A percentile compares a stretch with the other conserved stretches of the same genome.
Evolutionary conservation across 164 flowering plant species (phyloP).

Genomic region (Santalum album): DNA sequence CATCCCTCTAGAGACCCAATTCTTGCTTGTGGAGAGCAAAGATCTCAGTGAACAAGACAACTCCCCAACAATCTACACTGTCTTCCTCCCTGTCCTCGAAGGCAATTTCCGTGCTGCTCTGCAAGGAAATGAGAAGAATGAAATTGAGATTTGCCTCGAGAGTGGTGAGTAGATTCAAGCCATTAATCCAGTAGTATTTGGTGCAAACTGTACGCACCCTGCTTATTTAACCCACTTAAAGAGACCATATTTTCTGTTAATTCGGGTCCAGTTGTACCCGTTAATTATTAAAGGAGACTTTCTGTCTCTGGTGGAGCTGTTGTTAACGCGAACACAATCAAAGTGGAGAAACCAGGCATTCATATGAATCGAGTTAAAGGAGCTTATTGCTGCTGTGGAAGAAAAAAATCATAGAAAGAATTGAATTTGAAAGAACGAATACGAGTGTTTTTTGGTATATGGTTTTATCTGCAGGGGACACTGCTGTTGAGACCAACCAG

Average conservation of each 20-base stretch:
- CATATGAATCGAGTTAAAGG: constrained; percentile 20
- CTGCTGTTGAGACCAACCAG: constrained; percentile 57
- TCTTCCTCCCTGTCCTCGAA: constrained; percentile 85
- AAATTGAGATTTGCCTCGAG: constrained; percentile 88
- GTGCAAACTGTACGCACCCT: constrained; percentile 8
- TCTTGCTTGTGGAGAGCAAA: constrained; percentile 88
- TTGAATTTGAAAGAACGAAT: constrained; percentile 22
- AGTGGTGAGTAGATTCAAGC: constrained; percentile 71
- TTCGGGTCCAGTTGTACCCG: constrained; percentile 8
- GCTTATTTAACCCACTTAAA: not conserved
- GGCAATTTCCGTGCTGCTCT: constrained; percentile 89
- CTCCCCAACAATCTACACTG: constrained; percentile 57
- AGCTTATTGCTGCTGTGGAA: constrained; percentile 15
- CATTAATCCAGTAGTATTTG: constrained; percentile 10
- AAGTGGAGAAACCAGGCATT: constrained; percentile 15
- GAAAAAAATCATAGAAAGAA: constrained; percentile 11
- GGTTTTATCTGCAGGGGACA: constrained; percentile 70
- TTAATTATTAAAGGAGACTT: constrained; percentile 8
- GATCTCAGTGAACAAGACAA: constrained; percentile 33
- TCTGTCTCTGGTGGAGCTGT: constrained; percentile 23
- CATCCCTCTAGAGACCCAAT: constrained; percentile 89
- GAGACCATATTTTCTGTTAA: constrained; percentile 6
- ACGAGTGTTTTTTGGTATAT: constrained; percentile 22
- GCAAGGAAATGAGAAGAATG: constrained; percentile 79
- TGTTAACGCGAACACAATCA: constrained; percentile 12